Evolutionary conservation across 768 basidiomycete genomes (phyloP).

Genomic region (Steccherinum ochraceum): DNA sequence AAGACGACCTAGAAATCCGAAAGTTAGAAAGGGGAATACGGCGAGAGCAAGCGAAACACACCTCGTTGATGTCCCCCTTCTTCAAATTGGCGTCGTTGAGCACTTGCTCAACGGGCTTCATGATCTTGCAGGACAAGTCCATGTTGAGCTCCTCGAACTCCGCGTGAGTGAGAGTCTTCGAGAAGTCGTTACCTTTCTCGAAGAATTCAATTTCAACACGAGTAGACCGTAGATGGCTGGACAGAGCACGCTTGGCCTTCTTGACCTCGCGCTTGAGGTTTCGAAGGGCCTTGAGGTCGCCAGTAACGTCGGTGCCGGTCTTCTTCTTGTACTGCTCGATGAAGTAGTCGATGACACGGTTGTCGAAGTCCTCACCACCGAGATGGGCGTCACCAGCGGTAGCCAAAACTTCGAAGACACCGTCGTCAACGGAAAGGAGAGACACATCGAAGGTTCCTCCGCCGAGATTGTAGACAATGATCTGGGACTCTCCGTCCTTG

Average conservation of each 20-base stretch:
- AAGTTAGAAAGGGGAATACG: neutral
- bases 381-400: slow-evolving; percentile 60
- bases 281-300: slow-evolving; percentile 57
- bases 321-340: slow-evolving; percentile 59
- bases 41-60: slow-evolving; percentile 22
- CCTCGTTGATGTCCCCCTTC: slow-evolving; percentile 95
- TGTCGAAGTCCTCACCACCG: slow-evolving; percentile 35
- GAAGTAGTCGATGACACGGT: slow-evolving; percentile 42
- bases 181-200: slow-evolving; percentile 94
- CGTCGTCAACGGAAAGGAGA: slow-evolving; percentile 52
- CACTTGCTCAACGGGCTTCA: slow-evolving; percentile 99
- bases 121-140: slow-evolving; percentile 98
- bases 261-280: slow-evolving; percentile 67
- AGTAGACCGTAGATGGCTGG: slow-evolving; percentile 83
- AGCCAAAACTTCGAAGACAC: slow-evolving; percentile 51
- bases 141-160: slow-evolving; percentile 99
- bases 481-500: slow-evolving; percentile 38
- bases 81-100: slow-evolving; percentile 96
- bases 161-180: slow-evolving; percentile 94
- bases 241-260: slow-evolving; percentile 70
- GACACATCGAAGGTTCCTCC: slow-evolving; percentile 60
- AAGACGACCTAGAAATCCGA: slow-evolving; percentile 59
- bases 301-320: slow-evolving; percentile 52
- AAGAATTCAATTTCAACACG: slow-evolving; percentile 95
- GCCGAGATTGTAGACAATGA: slow-evolving; percentile 54